Evolutionary conservation across 441 rosid genomes (phyloP), one percentile per base, ranked within the genome.

Genomic region (Populus tomentosa): DNA sequence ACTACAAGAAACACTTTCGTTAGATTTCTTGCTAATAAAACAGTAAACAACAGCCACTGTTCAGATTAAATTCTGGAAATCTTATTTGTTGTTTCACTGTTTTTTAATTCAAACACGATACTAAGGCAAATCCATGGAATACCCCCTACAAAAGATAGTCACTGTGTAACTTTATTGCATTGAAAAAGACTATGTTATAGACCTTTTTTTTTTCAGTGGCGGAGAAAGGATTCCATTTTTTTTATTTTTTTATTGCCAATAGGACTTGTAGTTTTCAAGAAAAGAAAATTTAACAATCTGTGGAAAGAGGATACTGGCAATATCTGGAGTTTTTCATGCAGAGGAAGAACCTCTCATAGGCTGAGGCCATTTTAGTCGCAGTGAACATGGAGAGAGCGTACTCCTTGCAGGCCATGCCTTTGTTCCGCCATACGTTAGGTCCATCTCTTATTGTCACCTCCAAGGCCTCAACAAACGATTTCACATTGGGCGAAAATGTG

Each of bases 291-390:
- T 71, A 84, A 81, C 80, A 80, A 80, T 90, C 90, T 75, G 73
- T 76, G 1, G 83, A 74, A 50, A 89, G 85, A 80, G 92, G 90
- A 75, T 87, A 87, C 28, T 46, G 87, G 79, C 92, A 87, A 71
- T 76, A 87, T 78, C 67, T 85, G 61, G 73, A 36, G 72, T 89
- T 84, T 81, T 88, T 89, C 91, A 91, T 89, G 74, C 97, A 87
- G 70, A 88, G 87, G 75, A 90, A 92, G 76, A 92, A 90, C 79
- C 95, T 88, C 84, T 92, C 91, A 77, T 89, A 88, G 70, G 91
- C 89, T 1, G 85, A 87, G 2, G 94, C 90, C 98, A 91, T 93
- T 82, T 88, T 88, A 67, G 77, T 79, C 0, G 95, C 87, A 56
- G 89, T 89, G 46, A 90, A 93, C 91, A 88, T 84, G 0, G 85